phyloP scores from a whole-genome alignment of 352 stramenopile species.

The Globisporangium paddicum region DNA sequence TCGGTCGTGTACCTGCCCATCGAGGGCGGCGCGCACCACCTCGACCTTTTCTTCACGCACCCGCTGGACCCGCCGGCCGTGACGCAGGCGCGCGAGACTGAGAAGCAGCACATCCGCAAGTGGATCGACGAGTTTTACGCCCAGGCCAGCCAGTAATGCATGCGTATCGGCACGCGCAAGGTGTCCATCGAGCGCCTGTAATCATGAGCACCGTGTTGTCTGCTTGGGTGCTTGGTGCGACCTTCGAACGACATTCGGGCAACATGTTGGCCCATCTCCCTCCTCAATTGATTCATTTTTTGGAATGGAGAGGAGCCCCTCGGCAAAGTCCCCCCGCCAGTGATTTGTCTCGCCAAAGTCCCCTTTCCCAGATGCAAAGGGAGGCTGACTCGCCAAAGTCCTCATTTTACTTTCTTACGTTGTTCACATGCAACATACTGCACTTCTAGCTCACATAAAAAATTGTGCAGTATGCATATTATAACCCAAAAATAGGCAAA shows the following conservation, averaged over 20 bases:
- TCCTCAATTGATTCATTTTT: conserved; percentile 1
- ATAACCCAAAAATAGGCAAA: too few relatives aligned
- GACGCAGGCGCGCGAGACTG: conserved; percentile 27
- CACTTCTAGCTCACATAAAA: not conserved
- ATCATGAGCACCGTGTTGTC: too few relatives aligned
- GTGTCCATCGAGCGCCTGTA: too few relatives aligned
- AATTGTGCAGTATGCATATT: not conserved
- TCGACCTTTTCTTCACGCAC: conserved; percentile 83
- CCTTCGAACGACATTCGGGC: not conserved
- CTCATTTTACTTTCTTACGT: not conserved
- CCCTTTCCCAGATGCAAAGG: not conserved
- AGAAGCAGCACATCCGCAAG: conserved; percentile 47
- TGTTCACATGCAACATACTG: not conserved
- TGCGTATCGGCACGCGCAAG: too few relatives aligned
- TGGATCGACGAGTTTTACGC: conserved; percentile 45
- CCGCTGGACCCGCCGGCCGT: conserved; percentile 46
- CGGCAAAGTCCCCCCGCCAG: not conserved
- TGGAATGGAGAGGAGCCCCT: not conserved
- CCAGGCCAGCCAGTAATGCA: too few relatives aligned
- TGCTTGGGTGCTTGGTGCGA: conserved; percentile 3
- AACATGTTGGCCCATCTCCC: not conserved
- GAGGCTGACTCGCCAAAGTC: not conserved
- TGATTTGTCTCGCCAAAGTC: not conserved
- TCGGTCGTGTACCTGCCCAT: conserved; percentile 53
- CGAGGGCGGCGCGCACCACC: conserved; percentile 52